These are phyloP conservation scores for Pluteus cervinus DNA, from an alignment of 768 basidiomycete species.

Conservation along the genomic window DNA sequence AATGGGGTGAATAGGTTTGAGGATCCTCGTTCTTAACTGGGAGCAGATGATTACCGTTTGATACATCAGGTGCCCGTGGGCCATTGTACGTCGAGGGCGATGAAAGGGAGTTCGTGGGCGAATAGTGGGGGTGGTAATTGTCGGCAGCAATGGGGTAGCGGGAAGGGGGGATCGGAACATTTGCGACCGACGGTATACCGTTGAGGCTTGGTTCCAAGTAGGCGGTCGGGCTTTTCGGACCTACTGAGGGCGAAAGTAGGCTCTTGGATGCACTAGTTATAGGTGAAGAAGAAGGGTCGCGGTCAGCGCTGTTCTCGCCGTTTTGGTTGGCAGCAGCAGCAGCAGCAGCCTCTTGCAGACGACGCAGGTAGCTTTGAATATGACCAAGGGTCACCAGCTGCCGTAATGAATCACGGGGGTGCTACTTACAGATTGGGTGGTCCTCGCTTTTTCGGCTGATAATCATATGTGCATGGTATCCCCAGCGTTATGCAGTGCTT, in stretches of 20 bases:
- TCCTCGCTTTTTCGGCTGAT: conserved; percentile 90
- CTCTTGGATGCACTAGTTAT: conserved; percentile 46
- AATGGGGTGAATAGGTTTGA: conserved; percentile 31
- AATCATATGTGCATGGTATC: conserved; percentile 85
- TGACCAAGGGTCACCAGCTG: conserved; percentile 6
- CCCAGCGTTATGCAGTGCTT: conserved; percentile 81
- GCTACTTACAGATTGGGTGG: conserved; percentile 87
- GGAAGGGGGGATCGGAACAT: conserved; percentile 53
- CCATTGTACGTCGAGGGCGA: conserved; percentile 34
- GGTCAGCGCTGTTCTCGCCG: conserved; percentile 25
- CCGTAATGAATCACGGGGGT: conserved; percentile 8
- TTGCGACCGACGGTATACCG: conserved; percentile 31
- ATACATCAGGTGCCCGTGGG: conserved; percentile 30
- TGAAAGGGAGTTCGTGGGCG: conserved; percentile 29
- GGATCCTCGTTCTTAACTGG: conserved; percentile 40
- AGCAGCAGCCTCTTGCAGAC: conserved; percentile 72
- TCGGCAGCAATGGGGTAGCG: conserved; percentile 69
- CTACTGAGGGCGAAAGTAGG: conserved; percentile 39
- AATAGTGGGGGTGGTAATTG: conserved; percentile 54
- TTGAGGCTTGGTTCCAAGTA: conserved; percentile 49
- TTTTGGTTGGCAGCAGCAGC: conserved; percentile 33
- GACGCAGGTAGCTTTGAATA: conserved; percentile 59
- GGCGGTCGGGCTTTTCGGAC: conserved; percentile 37
- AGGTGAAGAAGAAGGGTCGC: conserved; percentile 38
- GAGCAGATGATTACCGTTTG: conserved; percentile 24